These are phyloP conservation scores for Sporothrix mexicana DNA, from an alignment of 2,329 filamentous ascomycete genomes.

Conservation along the genomic window DNA sequence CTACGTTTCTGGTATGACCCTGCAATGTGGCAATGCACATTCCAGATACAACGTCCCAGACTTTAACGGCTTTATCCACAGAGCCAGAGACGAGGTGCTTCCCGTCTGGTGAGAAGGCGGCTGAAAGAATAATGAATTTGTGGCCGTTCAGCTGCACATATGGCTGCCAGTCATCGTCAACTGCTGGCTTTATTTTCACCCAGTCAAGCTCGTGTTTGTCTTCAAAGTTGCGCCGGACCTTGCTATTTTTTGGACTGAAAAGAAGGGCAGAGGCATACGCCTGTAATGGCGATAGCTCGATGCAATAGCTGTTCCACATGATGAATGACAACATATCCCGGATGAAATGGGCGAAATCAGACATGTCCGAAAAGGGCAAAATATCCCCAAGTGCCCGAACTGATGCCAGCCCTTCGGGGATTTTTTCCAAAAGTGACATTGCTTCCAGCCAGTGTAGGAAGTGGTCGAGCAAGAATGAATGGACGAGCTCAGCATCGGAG, in stretches of 20 bases:
- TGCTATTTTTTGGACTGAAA: slow-evolving; percentile 7
- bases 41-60: not conserved
- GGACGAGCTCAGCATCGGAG: not conserved
- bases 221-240: not conserved
- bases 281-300: not conserved
- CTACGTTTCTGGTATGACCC: not conserved
- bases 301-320: slow-evolving; percentile 6
- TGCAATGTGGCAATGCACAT: not conserved
- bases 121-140: not conserved
- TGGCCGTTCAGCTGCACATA: slow-evolving; percentile 5
- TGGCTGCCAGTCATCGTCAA: not conserved
- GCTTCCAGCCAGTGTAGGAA: slow-evolving; percentile 30
- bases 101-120: not conserved
- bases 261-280: not conserved
- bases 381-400: slow-evolving; percentile 4
- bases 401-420: not conserved
- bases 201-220: not conserved
- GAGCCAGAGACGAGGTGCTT: not conserved
- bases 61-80: not conserved
- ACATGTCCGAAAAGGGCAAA: not conserved
- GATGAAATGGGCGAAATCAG: not conserved
- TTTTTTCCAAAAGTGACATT: not conserved
- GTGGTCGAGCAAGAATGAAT: slow-evolving; percentile 9
- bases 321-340: not conserved
- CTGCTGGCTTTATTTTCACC: not conserved